phyloP scores from a whole-genome alignment of 768 basidiomycete species.

The Lactifluus rugatus region DNA sequence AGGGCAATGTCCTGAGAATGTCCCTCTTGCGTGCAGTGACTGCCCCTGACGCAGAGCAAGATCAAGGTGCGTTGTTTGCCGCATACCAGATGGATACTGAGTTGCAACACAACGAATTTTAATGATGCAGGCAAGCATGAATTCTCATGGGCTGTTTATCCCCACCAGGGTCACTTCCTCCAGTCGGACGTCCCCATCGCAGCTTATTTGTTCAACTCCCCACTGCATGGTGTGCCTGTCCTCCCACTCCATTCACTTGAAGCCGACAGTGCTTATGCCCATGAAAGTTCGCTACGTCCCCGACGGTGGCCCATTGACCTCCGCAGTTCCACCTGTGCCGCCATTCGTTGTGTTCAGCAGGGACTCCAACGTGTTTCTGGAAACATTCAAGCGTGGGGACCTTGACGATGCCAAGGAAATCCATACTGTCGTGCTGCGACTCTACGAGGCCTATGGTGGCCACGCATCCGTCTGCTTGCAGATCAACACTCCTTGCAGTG shows the following conservation, averaged over 20 bases:
- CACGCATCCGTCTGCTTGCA: conserved; percentile 30
- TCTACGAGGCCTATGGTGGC: conserved; percentile 73
- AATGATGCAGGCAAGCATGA: conserved; percentile 47
- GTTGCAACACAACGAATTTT: too few species aligned
- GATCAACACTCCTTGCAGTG: conserved; percentile 40
- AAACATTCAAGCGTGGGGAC: conserved; percentile 88
- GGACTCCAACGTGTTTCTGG: conserved; percentile 68
- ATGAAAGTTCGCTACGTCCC: conserved; percentile 35
- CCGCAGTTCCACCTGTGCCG: conserved; percentile 32
- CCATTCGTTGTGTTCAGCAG: conserved; percentile 51
- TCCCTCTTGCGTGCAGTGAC: conserved; percentile 86
- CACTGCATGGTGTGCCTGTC: conserved; percentile 47
- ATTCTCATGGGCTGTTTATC: conserved; percentile 89
- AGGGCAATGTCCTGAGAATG: conserved; percentile 77
- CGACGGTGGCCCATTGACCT: conserved; percentile 25
- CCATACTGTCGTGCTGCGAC: conserved; percentile 51
- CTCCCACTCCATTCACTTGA: not conserved
- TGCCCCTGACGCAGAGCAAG: conserved; percentile 83
- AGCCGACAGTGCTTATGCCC: not conserved
- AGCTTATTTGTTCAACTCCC: conserved; percentile 77
- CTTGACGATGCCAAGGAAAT: conserved; percentile 34
- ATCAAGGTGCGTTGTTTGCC: conserved; percentile 49
- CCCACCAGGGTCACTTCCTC: conserved; percentile 80
- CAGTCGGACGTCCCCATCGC: conserved; percentile 83
- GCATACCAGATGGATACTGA: too few species aligned